Evolutionary conservation across 495 filamentous ascomycete genomes (phyloP).

Genomic region (Xylaria curta): DNA sequence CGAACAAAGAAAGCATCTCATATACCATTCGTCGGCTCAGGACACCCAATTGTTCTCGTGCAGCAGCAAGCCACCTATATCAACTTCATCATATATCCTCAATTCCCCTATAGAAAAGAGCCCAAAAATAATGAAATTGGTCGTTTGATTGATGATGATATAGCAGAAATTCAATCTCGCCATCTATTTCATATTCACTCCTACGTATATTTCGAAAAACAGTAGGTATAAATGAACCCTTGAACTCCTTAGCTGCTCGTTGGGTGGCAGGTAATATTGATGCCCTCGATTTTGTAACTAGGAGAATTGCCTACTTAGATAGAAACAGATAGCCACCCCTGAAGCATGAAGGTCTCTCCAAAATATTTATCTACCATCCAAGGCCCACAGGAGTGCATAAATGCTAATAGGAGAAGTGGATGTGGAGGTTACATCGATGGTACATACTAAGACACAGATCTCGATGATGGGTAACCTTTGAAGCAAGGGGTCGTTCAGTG

Average conservation of each 20-base stretch:
- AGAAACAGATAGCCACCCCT: too few relatives aligned
- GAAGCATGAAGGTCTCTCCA: not conserved
- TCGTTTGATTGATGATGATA: not conserved
- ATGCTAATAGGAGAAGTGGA: not conserved
- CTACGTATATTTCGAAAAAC: not conserved
- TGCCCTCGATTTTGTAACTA: not conserved
- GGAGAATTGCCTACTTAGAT: too few relatives aligned
- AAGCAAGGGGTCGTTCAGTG: not conserved
- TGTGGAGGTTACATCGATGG: conserved; percentile 3
- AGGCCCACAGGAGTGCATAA: not conserved
- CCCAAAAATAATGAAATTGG: not conserved
- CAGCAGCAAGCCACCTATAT: not conserved
- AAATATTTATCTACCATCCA: not conserved
- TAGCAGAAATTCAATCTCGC: not conserved
- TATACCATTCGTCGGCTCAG: not conserved
- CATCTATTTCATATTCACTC: not conserved
- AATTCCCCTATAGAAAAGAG: not conserved
- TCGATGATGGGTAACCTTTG: not conserved
- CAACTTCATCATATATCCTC: not conserved
- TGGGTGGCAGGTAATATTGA: not conserved
- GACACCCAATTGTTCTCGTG: not conserved
- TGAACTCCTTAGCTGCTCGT: not conserved
- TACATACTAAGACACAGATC: conserved; percentile 4
- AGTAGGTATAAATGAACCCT: not conserved
- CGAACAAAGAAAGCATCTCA: not conserved